Evolutionary conservation across 345 rosid genomes (phyloP).

Genomic region (Corchorus olitorius): DNA sequence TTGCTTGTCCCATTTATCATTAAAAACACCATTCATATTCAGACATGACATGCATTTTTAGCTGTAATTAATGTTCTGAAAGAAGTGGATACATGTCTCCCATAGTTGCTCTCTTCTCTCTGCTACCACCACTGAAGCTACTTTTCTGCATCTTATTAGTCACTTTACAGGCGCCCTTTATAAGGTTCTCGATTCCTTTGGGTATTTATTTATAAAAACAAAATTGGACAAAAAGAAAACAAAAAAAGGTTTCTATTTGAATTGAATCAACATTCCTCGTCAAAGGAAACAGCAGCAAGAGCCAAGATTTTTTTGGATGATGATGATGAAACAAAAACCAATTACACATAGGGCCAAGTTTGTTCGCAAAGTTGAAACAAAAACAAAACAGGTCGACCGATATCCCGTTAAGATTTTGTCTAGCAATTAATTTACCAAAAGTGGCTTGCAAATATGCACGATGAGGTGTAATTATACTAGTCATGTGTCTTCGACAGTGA

Average conservation of each 20-base stretch:
- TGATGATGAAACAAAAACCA: neutral
- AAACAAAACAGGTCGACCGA: neutral
- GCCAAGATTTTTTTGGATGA: neutral
- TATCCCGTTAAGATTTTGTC: neutral
- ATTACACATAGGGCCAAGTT: neutral
- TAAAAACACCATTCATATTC: neutral
- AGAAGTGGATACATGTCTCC: no score
- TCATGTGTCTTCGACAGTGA: neutral
- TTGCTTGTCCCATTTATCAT: neutral
- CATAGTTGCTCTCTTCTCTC: no score
- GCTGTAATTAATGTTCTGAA: no score
- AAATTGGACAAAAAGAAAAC: neutral
- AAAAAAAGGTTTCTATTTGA: neutral
- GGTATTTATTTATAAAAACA: neutral
- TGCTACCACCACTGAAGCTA: neutral
- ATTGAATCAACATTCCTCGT: neutral
- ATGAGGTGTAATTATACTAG: neutral
- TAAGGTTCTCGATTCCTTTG: neutral
- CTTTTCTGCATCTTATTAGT: neutral
- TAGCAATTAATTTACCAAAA: neutral
- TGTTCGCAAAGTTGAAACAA: neutral
- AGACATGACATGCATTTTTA: no score
- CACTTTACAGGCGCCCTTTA: neutral
- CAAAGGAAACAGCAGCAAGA: neutral
- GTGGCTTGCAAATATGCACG: neutral